Conservation (phyloP, 257 asterid genomes). For the Petunia axillaris region DNA sequence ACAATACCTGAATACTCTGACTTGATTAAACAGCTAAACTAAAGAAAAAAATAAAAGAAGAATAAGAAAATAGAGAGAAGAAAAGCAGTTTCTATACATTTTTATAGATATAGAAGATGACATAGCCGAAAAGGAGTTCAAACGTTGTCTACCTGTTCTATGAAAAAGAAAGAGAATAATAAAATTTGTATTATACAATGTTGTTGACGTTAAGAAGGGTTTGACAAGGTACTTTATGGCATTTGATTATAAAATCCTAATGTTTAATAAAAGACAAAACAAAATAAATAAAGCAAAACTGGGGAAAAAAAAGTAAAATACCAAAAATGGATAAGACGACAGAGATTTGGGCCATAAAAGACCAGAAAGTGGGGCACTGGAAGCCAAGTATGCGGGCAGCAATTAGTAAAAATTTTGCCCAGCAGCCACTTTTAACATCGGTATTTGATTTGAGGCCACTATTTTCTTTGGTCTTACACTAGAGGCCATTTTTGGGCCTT, state of each 20-base stretch:
- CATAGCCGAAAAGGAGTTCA: not conserved
- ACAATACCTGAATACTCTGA: not conserved
- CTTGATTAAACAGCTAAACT: too few relatives aligned
- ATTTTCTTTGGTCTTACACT: too few relatives aligned
- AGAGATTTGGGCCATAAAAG: not conserved
- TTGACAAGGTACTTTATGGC: not conserved
- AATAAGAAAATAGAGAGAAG: not conserved
- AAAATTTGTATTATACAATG: not conserved
- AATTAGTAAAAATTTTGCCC: too few relatives aligned
- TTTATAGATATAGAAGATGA: not conserved
- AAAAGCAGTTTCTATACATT: not conserved
- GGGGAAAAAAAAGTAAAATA: not conserved
- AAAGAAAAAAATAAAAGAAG: not conserved
- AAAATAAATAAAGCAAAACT: not conserved
- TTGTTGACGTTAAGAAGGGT: not conserved
- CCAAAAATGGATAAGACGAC: not conserved
- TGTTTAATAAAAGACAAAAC: not conserved
- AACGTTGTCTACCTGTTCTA: not conserved
- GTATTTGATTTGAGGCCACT: too few relatives aligned
- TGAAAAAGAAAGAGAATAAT: not conserved
- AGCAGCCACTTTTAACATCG: too few relatives aligned
- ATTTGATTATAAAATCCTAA: constrained; percentile 1
- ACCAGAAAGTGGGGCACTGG: not conserved
- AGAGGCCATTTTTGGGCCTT: too few relatives aligned
- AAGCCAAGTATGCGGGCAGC: not conserved